A percentile compares a stretch with the other conserved stretches of the same genome.
phyloP scores from a whole-genome alignment of 2,329 filamentous ascomycete species.

The Trichophaea hybrida region DNA sequence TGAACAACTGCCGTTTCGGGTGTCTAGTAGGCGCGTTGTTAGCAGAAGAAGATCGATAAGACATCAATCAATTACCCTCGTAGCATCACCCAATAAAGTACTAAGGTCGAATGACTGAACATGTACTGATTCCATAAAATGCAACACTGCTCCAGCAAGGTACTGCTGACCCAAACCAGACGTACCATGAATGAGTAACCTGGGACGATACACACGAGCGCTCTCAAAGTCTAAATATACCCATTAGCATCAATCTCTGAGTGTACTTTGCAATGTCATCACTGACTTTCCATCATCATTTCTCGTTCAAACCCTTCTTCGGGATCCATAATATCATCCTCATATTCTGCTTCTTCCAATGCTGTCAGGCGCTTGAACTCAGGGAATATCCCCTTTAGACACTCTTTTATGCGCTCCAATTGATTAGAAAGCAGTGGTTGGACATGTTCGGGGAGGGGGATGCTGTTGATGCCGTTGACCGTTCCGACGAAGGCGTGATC shows the following conservation, averaged over 20 bases:
- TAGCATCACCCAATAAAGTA: conserved; percentile 68
- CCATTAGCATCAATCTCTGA: not conserved
- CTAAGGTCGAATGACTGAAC: conserved; percentile 89
- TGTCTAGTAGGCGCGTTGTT: conserved; percentile 34
- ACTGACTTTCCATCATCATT: conserved; percentile 39
- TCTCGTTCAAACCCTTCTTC: conserved; percentile 78
- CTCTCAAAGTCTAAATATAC: conserved; percentile 58
- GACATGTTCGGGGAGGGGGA: conserved; percentile 60
- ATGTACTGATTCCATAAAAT: conserved; percentile 85
- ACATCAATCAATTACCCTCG: conserved; percentile 42
- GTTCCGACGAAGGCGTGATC: conserved; percentile 85
- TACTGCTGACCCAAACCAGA: conserved; percentile 91
- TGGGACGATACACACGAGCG: conserved; percentile 73
- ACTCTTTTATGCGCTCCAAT: conserved; percentile 50
- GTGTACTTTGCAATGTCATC: not conserved
- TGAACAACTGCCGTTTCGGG: conserved; percentile 81
- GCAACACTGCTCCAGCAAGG: conserved; percentile 67
- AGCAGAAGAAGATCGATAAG: not conserved
- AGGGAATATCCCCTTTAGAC: conserved; percentile 64
- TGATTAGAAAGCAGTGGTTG: conserved; percentile 67
- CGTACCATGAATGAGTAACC: conserved; percentile 67
- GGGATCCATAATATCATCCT: conserved; percentile 62
- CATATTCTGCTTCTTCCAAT: conserved; percentile 83
- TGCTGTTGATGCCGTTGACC: conserved; percentile 73
- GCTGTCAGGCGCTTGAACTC: conserved; percentile 76